Evolutionary conservation across 2,329 filamentous ascomycete genomes (phyloP), one percentile per base, ranked within the genome.

Genomic region (Drechslerella coelobrocha): DNA sequence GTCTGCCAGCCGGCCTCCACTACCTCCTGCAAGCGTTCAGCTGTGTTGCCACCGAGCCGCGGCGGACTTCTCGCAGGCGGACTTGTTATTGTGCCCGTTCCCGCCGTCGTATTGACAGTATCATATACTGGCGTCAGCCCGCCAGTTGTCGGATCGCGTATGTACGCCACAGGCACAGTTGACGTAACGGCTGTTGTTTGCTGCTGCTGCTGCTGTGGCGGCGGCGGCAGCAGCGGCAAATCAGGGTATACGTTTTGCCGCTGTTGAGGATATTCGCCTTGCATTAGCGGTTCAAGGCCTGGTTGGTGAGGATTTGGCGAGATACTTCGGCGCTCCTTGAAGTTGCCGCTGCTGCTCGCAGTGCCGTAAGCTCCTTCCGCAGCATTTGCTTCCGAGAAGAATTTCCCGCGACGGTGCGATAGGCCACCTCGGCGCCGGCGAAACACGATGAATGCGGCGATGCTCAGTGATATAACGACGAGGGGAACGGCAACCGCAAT

Each of bases 401-500:
- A 45, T 2, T 19, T 45, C 6, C 34, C 5, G 26, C 17, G n/a
- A 41, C 23, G 17, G 21, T 27, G 12, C 14, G 14, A n/a, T 54
- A 19, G 7, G 29, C 52, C 17, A 10, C 31, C 17, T 3, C 29
- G 17, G 31, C 37, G 57, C 14, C 57, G 34, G 24, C 52, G 29
- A 14, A 9, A 41, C 10, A 27, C 29, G 4, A 53, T 6, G 47
- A 41, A 61, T 5, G 24, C 48, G 8, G 19, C 47, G 26, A 61
- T 24, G 29, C 27, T 48, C 4, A 52, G 4, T 1, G 53, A 6
- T 21, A 61, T 21, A 8, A 61, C 2, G n/a, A 17, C 57, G 14
- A 53, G 31, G 37, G 57, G 57, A n/a, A 61, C 47, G 24, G 52
- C 23, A 5, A 61, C 57, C 1, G 47, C 57, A 8, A 61, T 34